Evolutionary conservation across 208 protist species (phyloP), one percentile per base, ranked within the genome.

Genomic region (Leishmania braziliensis): DNA sequence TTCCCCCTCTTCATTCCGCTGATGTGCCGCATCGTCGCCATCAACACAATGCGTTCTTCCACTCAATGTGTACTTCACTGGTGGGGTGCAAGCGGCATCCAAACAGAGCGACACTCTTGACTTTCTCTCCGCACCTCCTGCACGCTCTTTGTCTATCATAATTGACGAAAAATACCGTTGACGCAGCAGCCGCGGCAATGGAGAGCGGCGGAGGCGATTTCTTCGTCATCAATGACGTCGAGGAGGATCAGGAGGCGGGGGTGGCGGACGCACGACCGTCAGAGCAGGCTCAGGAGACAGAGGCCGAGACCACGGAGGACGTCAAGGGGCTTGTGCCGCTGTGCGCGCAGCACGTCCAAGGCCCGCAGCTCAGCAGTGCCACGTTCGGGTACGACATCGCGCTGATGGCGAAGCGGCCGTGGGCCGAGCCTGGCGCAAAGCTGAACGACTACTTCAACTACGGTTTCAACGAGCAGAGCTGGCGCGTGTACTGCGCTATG

Each of bases 381-480:
- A 91, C 90, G 9, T 97, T 92, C 76, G 94, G 94, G 23, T 97
- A 97, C 81, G 92, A 97, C 80, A 94, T 95, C 65, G 88, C 86
- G 4, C 87, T 93, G 63, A 97, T 97, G 92, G 76, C 88, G 70
- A 86, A 90, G 68, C 88, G 92, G 29, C 94, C 94, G 23, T 97
- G 94, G 93, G 83, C 87, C 16, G 88, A 93, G 58, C 94, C 94
- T 2, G 92, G 82, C 0, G 94, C 88, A n/a, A 96, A 96, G 83
- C 63, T 89, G 46, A 90, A 76, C 78, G 95, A 98, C 72, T 98
- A 97, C 90, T 98, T 98, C 84, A 98, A 98, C 88, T 98, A 97
- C 82, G 95, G 95, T 39, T 98, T 98, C 80, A 94, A 97, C 74
- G 93, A 97, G 78, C 84, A 79, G 33, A 98, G 90, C 73, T 98